Evolutionary conservation across 176 grass and related monocot genomes (phyloP).

Genomic region (Eremochloa ophiuroides): DNA sequence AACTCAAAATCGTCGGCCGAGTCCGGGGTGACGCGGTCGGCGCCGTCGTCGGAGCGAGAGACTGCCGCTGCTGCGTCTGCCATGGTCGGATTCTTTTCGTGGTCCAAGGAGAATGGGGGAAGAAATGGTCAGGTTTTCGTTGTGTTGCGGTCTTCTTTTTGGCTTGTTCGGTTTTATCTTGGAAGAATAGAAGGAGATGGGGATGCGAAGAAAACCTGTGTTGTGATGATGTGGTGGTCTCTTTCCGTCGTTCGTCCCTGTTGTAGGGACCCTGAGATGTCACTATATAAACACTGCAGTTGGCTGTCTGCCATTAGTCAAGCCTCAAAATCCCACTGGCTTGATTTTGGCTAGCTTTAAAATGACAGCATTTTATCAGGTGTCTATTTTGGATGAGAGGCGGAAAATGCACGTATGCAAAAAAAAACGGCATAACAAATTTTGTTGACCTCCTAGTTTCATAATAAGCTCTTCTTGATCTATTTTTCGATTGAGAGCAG

Average conservation of each 20-base stretch:
- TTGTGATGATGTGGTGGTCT: neutral
- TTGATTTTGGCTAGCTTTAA: neutral
- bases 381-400: neutral
- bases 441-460: no score
- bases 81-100: slow-evolving; percentile 35
- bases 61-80: neutral
- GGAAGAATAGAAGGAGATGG: neutral
- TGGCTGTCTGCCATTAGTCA: neutral
- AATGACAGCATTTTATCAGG: neutral
- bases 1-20: slow-evolving; percentile 56
- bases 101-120: neutral
- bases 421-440: neutral
- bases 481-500: no score
- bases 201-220: no score
- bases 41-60: neutral
- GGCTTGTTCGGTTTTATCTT: slow-evolving; percentile 27
- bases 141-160: slow-evolving; percentile 28
- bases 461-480: no score
- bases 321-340: neutral
- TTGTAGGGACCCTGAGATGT: slow-evolving; percentile 1
- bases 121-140: slow-evolving; percentile 24
- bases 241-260: neutral
- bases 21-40: neutral
- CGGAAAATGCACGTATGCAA: neutral
- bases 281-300: neutral